Conservation (phyloP, 2,329 filamentous ascomycete species). For the Aspergillus sp. region DNA sequence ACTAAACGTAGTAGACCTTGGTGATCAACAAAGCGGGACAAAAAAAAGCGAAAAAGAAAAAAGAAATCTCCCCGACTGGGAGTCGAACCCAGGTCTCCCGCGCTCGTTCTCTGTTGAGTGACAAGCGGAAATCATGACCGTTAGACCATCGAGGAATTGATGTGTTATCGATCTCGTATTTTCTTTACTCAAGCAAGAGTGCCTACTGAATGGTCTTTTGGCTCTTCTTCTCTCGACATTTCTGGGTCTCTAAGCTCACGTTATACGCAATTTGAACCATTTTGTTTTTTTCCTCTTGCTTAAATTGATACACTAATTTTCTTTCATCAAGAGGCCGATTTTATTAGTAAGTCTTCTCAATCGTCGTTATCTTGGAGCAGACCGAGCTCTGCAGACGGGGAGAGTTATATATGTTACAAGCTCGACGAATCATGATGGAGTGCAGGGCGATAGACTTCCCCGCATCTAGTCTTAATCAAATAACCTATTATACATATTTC, state of each 20-base stretch:
- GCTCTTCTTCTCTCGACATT: too few species aligned
- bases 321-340: conserved; percentile 14
- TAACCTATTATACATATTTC: too few species aligned
- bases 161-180: not conserved
- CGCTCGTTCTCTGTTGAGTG: conserved; percentile 9
- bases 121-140: conserved; percentile 16
- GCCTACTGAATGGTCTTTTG: too few species aligned
- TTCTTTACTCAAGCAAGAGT: not conserved
- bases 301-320: not conserved
- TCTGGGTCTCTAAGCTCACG: conserved; percentile 45
- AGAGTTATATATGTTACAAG: conserved; percentile 22
- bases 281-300: not conserved
- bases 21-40: too few species aligned
- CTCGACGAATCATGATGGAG: conserved; percentile 14
- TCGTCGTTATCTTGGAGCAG: conserved; percentile 23
- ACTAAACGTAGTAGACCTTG: too few species aligned
- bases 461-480: conserved; percentile 4
- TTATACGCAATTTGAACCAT: conserved; percentile 68
- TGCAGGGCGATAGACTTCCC: conserved; percentile 13
- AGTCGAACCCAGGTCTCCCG: conserved; percentile 14
- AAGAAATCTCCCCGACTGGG: conserved; percentile 11
- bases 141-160: conserved; percentile 21
- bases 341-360: conserved; percentile 22
- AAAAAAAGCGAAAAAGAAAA: not conserved
- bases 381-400: conserved; percentile 29